Base-by-base conservation (phyloP, 116 monocot genomes). In the Dioscorea cayenensis region DNA sequence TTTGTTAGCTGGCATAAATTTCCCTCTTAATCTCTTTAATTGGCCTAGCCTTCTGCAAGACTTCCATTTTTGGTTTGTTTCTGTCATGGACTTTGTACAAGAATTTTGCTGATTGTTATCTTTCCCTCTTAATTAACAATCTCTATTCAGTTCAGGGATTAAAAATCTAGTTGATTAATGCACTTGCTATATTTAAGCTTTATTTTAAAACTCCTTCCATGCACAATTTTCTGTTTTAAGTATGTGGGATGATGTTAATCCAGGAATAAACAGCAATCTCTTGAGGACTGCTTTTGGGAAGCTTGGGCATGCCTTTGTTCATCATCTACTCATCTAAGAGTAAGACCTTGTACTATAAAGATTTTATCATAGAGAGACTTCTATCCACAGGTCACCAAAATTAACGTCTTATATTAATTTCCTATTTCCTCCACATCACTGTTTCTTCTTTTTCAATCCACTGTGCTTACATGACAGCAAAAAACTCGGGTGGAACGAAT, bases 271-370 rank as follows among this genome's bases (percentile, higher is more conserved):
- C 27, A 82, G 19, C 89, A 91, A 69, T 69, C 89, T 64, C 67
- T 99, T 49, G 99, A 91, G 76, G 99, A 99, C 59, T 99, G 99
- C 67, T 89, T 94, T 69, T 99, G 99, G 99, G 99, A 99, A 67
- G 99, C 99, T 76, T 99, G 99, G 99, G 99, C 99, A 55, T 99
- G 99, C 74, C 90, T 99, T 76, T 87, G 89, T 75, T 91, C 99
- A 62, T 94, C 99, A 38, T 89, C 94, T 71, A 94, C 99, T 73
- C 99, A 99, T 76, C 80, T 99, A 72, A 83, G 85, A 82, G 99
- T 99, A 84, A 66, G 85, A 50, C 62, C 36, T 21, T 22, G 12
- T 59, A 32, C 8, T 13, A 43, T 22, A 28, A 37, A 51, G 28
- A 52, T 14, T 43, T 43, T 12, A 43, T 43, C 43, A 43, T 43